Evolutionary conservation across 139 green algal species (phyloP), one percentile per base, ranked within the genome.

Genomic region (Micractinium sp.): DNA sequence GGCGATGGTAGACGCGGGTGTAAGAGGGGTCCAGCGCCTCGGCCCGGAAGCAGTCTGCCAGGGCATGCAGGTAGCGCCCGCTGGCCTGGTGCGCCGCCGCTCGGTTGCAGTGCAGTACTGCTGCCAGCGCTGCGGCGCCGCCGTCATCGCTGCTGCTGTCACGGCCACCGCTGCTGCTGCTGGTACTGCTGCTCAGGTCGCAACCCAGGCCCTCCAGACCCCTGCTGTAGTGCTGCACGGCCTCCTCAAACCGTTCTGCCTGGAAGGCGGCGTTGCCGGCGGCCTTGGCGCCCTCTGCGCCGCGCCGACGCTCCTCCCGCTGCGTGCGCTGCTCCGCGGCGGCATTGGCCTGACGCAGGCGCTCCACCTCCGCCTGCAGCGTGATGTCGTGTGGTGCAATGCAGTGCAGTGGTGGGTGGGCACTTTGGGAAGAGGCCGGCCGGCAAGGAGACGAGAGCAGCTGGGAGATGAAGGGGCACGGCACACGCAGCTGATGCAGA

Each of bases 71-170:
- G 12, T 93, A 75, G 41, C 82, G 75, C 1, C 91, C 85, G 38
- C 91, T 35, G 3, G 82, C 89, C 88, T 95, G 93, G 63, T 93
- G 75, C 38, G 92, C 94, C 0, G 95, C 95, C 0, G 95, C 95
- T 2, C 95, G 90, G 93, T 97, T 97, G 90, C 90, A 86, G 90
- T 96, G 91, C 92, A 97, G 91, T 85, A 97, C 90, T 7, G 95
- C 95, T 1, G 93, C 93, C 82, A 94, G 95, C 23, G 13, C n/a
- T 4, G 84, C 27, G 27, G 61, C 83, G 2, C 16, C 63, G 82
- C 56, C 33, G 20, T 36, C 47, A 23, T 12, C 47, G 35, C 75
- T 81, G 75, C 75, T 81, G 74, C 74, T 47, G 74, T 33, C 16
- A 2, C 33, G 38, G 75, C 19, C 35, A 18, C 74, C 33, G n/a